Conservation (phyloP, 179 eudicot species). For the Silene vulgaris region DNA sequence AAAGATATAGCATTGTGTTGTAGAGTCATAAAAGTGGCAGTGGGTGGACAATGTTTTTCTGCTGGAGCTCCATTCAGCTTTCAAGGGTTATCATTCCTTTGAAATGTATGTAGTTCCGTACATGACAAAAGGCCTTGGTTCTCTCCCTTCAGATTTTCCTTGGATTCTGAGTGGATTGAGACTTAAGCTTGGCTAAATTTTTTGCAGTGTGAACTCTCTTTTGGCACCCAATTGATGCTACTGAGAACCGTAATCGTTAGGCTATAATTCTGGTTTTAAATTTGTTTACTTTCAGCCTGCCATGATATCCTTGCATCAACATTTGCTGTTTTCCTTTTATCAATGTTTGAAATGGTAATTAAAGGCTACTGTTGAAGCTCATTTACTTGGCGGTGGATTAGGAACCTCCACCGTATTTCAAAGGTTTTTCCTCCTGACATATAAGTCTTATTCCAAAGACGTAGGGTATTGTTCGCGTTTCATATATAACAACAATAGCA, state of each 20-base stretch:
- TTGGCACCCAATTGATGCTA: conserved; percentile 31
- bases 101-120: conserved; percentile 36
- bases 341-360: neutral
- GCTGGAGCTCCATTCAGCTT: conserved; percentile 30
- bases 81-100: conserved; percentile 20
- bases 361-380: neutral
- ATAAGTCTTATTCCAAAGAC: no score
- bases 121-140: conserved; percentile 30
- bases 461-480: no score
- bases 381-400: neutral
- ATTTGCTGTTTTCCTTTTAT: neutral
- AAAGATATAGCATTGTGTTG: neutral
- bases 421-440: neutral
- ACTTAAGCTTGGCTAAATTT: conserved; percentile 31
- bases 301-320: neutral
- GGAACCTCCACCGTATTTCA: neutral
- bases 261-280: conserved; percentile 3
- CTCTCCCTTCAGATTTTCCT: conserved; percentile 27
- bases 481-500: no score
- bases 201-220: conserved; percentile 14
- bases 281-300: neutral
- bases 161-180: conserved; percentile 31
- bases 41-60: conserved; percentile 22
- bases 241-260: conserved; percentile 10
- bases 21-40: conserved; percentile 13